phyloP scores from a whole-genome alignment of 768 basidiomycete species.

The Hebeloma cylindrosporum region DNA sequence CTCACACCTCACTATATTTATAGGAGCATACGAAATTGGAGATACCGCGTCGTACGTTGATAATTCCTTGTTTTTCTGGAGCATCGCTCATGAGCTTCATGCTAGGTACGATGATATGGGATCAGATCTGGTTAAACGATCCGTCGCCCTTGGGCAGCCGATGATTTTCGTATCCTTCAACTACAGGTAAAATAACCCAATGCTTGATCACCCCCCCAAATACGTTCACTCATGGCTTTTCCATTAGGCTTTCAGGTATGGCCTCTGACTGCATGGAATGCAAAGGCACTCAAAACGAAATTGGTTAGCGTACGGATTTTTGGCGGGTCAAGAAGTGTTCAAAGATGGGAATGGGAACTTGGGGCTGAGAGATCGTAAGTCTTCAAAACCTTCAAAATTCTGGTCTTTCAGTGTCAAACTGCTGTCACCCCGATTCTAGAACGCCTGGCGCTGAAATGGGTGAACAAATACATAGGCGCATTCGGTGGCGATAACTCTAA shows the following conservation, averaged over 20 bases:
- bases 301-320: constrained; percentile 40
- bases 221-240: not conserved
- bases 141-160: constrained; percentile 41
- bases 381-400: not conserved
- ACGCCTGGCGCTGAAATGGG: constrained; percentile 57
- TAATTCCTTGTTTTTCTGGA: not conserved
- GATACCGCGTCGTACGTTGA: constrained; percentile 29
- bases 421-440: constrained; percentile 32
- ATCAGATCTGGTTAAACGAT: constrained; percentile 39
- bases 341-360: constrained; percentile 49
- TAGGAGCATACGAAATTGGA: constrained; percentile 43
- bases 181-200: constrained; percentile 31
- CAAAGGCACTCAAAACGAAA: not conserved
- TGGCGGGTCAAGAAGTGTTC: constrained; percentile 45
- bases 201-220: not conserved
- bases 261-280: not conserved
- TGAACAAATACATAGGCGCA: constrained; percentile 55
- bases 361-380: constrained; percentile 58
- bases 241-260: constrained; percentile 11
- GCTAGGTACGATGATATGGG: constrained; percentile 38
- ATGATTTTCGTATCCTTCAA: constrained; percentile 51
- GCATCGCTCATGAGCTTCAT: not conserved
- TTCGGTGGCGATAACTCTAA: constrained; percentile 61
- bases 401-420: not conserved
- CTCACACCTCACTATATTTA: not conserved